These are phyloP conservation scores for Petunia axillaris DNA, from an alignment of 257 asterid species.

Conservation along the genomic window DNA sequence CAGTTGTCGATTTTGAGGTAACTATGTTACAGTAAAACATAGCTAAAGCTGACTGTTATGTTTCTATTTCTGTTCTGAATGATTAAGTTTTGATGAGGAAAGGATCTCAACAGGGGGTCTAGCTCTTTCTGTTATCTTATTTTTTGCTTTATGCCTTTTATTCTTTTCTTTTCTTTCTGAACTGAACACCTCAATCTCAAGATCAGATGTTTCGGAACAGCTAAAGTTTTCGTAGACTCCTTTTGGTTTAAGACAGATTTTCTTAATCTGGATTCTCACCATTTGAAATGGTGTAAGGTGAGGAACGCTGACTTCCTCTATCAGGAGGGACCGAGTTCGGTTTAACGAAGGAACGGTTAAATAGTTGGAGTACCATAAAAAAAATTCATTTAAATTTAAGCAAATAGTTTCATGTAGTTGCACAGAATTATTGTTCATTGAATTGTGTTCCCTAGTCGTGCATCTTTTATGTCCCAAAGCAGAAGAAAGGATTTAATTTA, in stretches of 20 bases:
- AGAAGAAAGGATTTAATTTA: background rate
- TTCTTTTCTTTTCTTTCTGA: background rate
- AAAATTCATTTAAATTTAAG: background rate
- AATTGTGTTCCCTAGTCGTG: slow-evolving; percentile 11
- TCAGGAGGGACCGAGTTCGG: background rate
- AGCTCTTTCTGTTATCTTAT: background rate
- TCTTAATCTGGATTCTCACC: slow-evolving; percentile 17
- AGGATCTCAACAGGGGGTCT: slow-evolving; percentile 1
- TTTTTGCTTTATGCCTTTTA: background rate
- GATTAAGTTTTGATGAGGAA: background rate
- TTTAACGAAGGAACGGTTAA: background rate
- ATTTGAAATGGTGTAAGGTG: background rate
- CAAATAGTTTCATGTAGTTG: background rate
- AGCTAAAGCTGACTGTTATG: background rate
- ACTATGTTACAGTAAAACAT: slow-evolving; percentile 14
- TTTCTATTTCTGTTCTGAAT: slow-evolving; percentile 11
- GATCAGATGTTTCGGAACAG: background rate
- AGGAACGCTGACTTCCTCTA: slow-evolving; percentile 4
- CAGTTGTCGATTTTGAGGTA: slow-evolving; percentile 88
- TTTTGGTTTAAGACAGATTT: background rate
- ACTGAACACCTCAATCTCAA: background rate
- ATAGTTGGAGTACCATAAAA: slow-evolving; percentile 11
- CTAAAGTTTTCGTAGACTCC: background rate
- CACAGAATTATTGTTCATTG: background rate
- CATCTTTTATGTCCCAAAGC: background rate